These are phyloP conservation scores for Camelina laxa DNA, from an alignment of 345 rosid species.

Conservation along the genomic window DNA sequence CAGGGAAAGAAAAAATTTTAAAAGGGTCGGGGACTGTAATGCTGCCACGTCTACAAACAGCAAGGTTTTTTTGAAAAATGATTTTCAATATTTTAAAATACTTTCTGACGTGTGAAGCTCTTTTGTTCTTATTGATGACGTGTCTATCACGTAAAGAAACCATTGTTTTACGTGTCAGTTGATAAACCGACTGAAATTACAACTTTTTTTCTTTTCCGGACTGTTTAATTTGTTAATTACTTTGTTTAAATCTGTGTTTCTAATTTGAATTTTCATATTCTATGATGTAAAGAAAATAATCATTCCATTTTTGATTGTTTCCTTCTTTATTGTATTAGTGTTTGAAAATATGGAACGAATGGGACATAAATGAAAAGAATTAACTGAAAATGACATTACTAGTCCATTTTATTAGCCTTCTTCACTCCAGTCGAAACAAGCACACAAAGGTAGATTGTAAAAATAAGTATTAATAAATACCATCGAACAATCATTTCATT, in stretches of 20 bases:
- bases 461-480: background rate
- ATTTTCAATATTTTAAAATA: background rate
- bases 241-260: too few relatives aligned
- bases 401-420: background rate
- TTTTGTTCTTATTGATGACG: background rate
- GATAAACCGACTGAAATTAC: background rate
- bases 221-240: too few relatives aligned
- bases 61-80: constrained; percentile 13
- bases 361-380: background rate
- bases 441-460: background rate
- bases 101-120: constrained; percentile 15
- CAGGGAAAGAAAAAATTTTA: background rate
- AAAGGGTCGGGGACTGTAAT: background rate
- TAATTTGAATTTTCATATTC: too few relatives aligned
- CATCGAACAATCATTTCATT: background rate
- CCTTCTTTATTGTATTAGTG: background rate
- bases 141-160: background rate
- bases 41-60: constrained; percentile 25
- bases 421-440: background rate
- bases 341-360: background rate
- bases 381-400: background rate
- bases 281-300: background rate
- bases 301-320: background rate
- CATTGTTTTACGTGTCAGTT: constrained; percentile 20
- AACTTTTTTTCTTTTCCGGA: too few relatives aligned